Percentiles rank a stretch among this genome's conserved stretches.
Evolutionary conservation across 345 rosid genomes (phyloP).

Genomic region (Boechera divaricarpa): DNA sequence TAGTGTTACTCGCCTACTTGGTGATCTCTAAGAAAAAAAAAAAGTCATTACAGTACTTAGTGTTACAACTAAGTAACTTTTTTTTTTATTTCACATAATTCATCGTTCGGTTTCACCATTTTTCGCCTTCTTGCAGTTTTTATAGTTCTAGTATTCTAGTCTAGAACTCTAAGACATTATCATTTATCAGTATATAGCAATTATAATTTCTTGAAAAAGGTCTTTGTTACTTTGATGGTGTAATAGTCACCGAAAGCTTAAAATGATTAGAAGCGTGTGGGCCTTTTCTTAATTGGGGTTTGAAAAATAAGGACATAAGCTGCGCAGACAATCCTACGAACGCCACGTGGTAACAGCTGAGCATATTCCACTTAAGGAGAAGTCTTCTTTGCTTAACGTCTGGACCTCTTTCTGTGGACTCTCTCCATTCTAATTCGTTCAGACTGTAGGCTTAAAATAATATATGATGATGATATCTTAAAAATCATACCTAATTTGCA

Average conservation of each 20-base stretch:
- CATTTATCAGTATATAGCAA: conserved; percentile 3
- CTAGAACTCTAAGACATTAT: neutral
- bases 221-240: conserved; percentile 18
- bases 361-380: neutral
- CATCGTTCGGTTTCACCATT: neutral
- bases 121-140: neutral
- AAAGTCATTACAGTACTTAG: neutral
- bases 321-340: conserved; percentile 24
- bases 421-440: neutral
- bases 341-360: conserved; percentile 29
- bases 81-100: neutral
- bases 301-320: conserved; percentile 15
- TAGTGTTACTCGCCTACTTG: no score
- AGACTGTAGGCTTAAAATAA: neutral
- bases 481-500: neutral
- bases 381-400: conserved; percentile 9
- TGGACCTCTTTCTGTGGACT: neutral
- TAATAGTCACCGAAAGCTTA: conserved; percentile 31
- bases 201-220: conserved; percentile 25
- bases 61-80: neutral
- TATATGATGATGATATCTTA: neutral
- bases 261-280: conserved; percentile 46
- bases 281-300: conserved; percentile 28
- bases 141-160: conserved; percentile 2
- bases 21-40: neutral